Conservation (phyloP, 106 monocot species). For the Dendrobium officinale region DNA sequence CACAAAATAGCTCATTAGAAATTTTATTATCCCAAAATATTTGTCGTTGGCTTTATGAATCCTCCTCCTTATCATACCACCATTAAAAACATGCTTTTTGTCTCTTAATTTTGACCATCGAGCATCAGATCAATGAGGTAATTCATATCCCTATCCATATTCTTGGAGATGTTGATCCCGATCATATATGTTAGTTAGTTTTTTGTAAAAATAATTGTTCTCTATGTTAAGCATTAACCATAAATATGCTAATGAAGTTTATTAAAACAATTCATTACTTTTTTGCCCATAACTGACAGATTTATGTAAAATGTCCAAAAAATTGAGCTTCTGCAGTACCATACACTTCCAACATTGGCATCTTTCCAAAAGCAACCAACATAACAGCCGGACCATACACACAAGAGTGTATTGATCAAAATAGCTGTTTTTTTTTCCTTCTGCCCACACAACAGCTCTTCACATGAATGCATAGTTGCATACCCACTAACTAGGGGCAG, state of each 20-base stretch:
- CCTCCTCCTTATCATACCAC: neutral
- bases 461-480: too few species aligned
- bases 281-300: neutral
- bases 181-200: neutral
- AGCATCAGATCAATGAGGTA: neutral
- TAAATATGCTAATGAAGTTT: neutral
- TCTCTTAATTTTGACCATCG: neutral
- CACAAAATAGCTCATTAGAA: neutral
- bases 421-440: too few species aligned
- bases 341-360: too few species aligned
- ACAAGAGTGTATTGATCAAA: too few species aligned
- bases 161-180: neutral
- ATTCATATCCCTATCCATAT: neutral
- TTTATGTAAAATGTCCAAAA: too few species aligned
- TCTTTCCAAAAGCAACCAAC: too few species aligned
- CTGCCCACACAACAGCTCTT: too few species aligned
- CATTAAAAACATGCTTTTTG: neutral
- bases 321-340: too few species aligned
- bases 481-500: too few species aligned
- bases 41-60: neutral
- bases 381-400: too few species aligned
- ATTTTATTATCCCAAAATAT: neutral
- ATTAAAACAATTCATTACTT: neutral
- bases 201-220: neutral
- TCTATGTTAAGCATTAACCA: neutral